Base-by-base conservation (phyloP, 192 early-diverging fungal genomes). In the Endogone sp. region DNA sequence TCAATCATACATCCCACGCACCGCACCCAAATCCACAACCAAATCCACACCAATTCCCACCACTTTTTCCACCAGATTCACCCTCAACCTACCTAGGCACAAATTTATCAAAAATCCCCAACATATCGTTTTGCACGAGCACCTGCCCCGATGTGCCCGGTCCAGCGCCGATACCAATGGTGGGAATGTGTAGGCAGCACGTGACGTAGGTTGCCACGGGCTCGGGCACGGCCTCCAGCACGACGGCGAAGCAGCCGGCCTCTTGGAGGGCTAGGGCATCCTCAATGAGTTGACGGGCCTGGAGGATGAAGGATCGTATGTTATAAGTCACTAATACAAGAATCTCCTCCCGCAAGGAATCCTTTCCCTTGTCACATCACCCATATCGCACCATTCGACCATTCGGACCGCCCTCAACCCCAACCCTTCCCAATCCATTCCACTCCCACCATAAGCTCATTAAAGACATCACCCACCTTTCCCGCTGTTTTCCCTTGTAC, bases 101-200 rank as follows among this genome's bases (percentile, higher is more conserved):
- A 62, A 98, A 94, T 20, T 89, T 85, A 72, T 96, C 96, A 81
- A 94, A 99, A 37, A 94, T 79, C 21, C 98, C 96, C 24, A 98
- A 70, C 82, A 92, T 91, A 72, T 99, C 98, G 70, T 92, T 83
- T 64, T 89, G 83, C 24, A 99, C 96, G 55, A 99, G 79, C 31
- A 98, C 96, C 77, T 99, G 98, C 21, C 98, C 98, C 22, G 93
- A 95, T 13, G 90, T 92, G 0, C 85, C 78, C 16, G 84, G 65
- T 8, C 96, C 96, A 6, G 98, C 95, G 55, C 98, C 98, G 72
- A 99, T 99, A 13, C 98, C 98, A 68, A 99, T 98, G 9, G 96
- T 99, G 8, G 96, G 96, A 37, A 98, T 87, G 2, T 62, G 62
- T 28, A 99, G 76, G 37, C 84, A 69, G 24, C 86, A 69, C 1